Base-by-base conservation (phyloP, 2,329 filamentous ascomycete genomes). In the Geoglossum cookeanum region DNA sequence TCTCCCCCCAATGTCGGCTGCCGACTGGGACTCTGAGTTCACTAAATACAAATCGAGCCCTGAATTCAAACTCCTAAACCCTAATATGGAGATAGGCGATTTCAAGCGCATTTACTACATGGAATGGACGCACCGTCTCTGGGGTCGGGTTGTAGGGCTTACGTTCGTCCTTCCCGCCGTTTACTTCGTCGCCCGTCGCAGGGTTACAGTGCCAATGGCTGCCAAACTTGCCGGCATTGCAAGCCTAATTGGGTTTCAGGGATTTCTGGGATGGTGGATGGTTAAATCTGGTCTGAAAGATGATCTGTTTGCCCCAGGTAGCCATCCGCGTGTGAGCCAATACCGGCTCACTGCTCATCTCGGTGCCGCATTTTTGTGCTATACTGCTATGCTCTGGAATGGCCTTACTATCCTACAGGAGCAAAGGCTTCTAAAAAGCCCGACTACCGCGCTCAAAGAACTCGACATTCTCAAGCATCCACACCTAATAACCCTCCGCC, bases 71-170 rank as follows among this genome's bases (percentile, higher is more conserved):
- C 79, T 89, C 60, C 78, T 98, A 63, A 98, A 98, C 72, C 85
- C 90, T 35, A 80, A 87, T 68, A 98, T 98, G 92, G 84, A 79
- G 35, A 76, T 98, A 58, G 78, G 83, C 59, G 92, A 98, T 68
- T 98, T 97, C 75, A 96, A 97, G 71, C 85, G 92, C 68, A 98
- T 98, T 63, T 98, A 97, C 78, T 98, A 85, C 70, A 97, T 97
- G 92, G 92, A 98, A 75, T 98, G 92, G 92, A 82, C 84, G 48
- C 92, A 98, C 70, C 81, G 92, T 33, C 77, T 96, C 57, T 97
- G 92, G 90, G 92, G 92, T 51, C 84, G 92, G 62, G 77, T 94
- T 64, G 87, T 98, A 58, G 92, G 92, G 59, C 70, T 97, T 61
- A 85, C 87, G 55, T 96, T 97, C 69, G 81, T 95, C 53, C 67